phyloP scores from a whole-genome alignment of 768 basidiomycete species.

The Trametes punicea region DNA sequence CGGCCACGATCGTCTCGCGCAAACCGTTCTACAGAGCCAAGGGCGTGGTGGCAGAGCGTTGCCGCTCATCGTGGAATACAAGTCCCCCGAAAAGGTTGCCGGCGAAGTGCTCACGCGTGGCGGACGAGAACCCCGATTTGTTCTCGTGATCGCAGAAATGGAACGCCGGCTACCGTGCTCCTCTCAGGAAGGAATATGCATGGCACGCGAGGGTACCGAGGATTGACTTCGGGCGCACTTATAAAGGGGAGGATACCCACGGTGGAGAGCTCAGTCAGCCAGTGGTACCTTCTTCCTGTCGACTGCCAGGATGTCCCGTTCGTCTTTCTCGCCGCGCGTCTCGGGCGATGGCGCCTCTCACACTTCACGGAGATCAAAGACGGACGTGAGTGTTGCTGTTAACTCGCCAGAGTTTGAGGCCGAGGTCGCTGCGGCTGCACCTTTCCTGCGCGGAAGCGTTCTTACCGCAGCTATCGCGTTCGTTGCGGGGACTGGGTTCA shows the following conservation, averaged over 20 bases:
- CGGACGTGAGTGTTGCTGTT: not conserved
- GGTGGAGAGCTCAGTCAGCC: not conserved
- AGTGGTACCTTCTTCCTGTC: not conserved
- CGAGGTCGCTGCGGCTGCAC: slow-evolving; percentile 34
- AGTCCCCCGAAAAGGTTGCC: slow-evolving; percentile 4
- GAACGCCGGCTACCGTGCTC: slow-evolving; percentile 4
- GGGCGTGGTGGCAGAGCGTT: not conserved
- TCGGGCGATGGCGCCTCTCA: slow-evolving; percentile 6
- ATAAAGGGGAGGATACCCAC: not conserved
- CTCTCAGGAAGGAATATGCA: slow-evolving; percentile 1
- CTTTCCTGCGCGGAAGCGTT: slow-evolving; percentile 38
- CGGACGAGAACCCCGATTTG: slow-evolving; percentile 8
- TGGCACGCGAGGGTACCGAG: not conserved
- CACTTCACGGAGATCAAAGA: slow-evolving; percentile 2
- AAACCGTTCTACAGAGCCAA: not conserved
- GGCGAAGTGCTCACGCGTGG: slow-evolving; percentile 15
- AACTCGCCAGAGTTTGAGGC: slow-evolving; percentile 30
- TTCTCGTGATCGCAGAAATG: slow-evolving; percentile 10
- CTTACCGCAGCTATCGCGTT: slow-evolving; percentile 51
- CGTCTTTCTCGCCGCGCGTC: slow-evolving; percentile 6
- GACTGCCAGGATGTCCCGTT: slow-evolving; percentile 13
- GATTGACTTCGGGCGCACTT: not conserved
- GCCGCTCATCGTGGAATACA: not conserved
- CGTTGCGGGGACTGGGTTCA: slow-evolving; percentile 58
- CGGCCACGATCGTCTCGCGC: not conserved